Evolutionary conservation across 208 protist species (phyloP), one percentile per base, ranked within the genome.

Genomic region (Trypanosoma scelopori): DNA sequence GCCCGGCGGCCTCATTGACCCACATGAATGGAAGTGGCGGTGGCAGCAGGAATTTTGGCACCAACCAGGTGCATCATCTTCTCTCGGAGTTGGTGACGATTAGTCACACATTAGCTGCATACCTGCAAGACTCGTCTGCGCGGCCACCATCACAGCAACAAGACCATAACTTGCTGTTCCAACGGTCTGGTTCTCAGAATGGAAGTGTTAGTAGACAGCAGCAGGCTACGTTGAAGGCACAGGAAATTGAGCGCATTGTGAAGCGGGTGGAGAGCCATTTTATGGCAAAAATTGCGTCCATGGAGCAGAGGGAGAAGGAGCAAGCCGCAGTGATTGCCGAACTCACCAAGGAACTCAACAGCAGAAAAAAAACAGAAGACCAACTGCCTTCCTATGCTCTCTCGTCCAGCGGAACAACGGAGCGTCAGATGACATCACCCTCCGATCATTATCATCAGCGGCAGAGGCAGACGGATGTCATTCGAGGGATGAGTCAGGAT

Each of bases 171-270:
- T 5, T 9, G 16, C 50, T 15, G 16, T 32, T 55, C 5, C 22
- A 27, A 39, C 35, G 4, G 16, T 37, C 11, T 41, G 27, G 1
- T 9, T 18, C 20, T 22, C 30, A 9, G 5, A 25, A 48, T 5
- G 59, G 46, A 46, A 41, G 35, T 32, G 16, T 27, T 0, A n/a
- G 12, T 56, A 27, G 43, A 9, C 42, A 76, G 42, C 68, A 84
- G 52, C 74, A 87, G 55, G 79, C 69, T 0, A 72, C 58, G 20
- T 73, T 94, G 46, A 88, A 87, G 73, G 80, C 78, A 30, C 80
- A 89, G 32, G 85, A 92, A 30, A 94, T 92, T 55, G 81, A 91
- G 55, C 82, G 85, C 25, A 89, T 94, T 57, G 89, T 94, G 47
- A 76, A 73, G n/a, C 81, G 85, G 15, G 89, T 94, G 6, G 81